Conservation (phyloP, 805 yeast species). For the Myxozyma vanderwaltii region DNA sequence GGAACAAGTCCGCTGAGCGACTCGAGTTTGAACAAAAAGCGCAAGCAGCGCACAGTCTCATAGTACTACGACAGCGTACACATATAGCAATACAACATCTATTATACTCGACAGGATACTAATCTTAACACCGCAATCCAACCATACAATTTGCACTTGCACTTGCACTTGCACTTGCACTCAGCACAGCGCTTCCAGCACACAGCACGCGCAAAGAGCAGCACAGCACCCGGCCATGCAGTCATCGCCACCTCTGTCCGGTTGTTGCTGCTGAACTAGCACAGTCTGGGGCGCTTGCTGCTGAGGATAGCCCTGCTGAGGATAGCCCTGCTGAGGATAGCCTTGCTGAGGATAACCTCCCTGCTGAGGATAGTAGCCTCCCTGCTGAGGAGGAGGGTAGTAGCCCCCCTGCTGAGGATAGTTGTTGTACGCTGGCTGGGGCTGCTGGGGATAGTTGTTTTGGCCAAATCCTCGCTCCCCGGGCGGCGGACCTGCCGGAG, state of each 20-base stretch:
- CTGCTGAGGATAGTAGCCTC: constrained; percentile 9
- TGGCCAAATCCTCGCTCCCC: constrained; percentile 21
- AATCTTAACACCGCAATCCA: too few species aligned
- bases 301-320: constrained; percentile 20
- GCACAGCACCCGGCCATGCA: constrained; percentile 34
- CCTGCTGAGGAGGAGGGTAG: constrained; percentile 21
- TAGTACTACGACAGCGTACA: neutral
- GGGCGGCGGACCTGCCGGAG: constrained; percentile 27
- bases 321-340: constrained; percentile 26
- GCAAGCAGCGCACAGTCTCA: constrained; percentile 24
- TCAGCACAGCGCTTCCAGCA: constrained; percentile 32
- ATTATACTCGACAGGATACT: too few species aligned
- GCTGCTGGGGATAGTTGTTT: constrained; percentile 28
- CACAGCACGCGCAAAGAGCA: constrained; percentile 36
- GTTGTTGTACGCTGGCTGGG: constrained; percentile 14
- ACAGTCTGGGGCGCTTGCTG: constrained; percentile 8
- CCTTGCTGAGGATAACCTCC: constrained; percentile 16
- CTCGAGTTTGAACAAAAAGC: constrained; percentile 24
- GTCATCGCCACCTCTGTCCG: constrained; percentile 15
- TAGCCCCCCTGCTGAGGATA: constrained; percentile 20
- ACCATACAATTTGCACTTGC: too few species aligned
- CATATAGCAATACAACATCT: neutral
- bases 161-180: too few species aligned
- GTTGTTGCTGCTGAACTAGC: constrained; percentile 27
- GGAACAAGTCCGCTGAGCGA: constrained; percentile 31